Evolutionary conservation across 768 basidiomycete species (phyloP).

Genomic region (Exidia glandulosa): DNA sequence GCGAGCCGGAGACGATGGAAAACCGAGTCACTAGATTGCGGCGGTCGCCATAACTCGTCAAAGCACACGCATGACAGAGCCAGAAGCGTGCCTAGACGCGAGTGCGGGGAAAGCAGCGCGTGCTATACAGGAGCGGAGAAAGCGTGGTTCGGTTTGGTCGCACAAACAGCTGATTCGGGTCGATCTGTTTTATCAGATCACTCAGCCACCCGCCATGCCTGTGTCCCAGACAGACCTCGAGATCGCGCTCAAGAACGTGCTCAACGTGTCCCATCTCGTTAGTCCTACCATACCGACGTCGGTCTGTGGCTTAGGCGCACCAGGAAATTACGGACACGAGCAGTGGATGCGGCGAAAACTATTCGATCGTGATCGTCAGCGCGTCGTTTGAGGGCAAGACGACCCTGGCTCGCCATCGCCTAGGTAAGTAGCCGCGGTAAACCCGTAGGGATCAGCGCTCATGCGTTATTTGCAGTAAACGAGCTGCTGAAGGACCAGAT

Average conservation of each 20-base stretch:
- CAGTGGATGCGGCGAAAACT: slow-evolving; percentile 73
- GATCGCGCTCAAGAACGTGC: slow-evolving; percentile 49
- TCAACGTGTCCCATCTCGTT: slow-evolving; percentile 42
- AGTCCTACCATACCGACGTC: neutral
- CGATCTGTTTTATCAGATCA: neutral
- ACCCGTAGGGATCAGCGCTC: neutral
- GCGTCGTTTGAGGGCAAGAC: slow-evolving; percentile 73
- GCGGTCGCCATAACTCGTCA: too few species aligned
- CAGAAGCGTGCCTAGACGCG: too few species aligned
- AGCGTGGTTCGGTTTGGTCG: too few species aligned
- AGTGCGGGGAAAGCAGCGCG: too few species aligned
- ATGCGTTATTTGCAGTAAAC: slow-evolving; percentile 49
- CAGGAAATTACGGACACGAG: slow-evolving; percentile 63
- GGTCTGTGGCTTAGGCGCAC: neutral
- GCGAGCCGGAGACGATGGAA: too few species aligned
- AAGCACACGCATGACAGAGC: too few species aligned
- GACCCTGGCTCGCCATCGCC: slow-evolving; percentile 65
- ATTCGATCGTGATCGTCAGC: slow-evolving; percentile 65
- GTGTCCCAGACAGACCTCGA: slow-evolving; percentile 47
- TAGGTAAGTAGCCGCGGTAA: slow-evolving; percentile 33
- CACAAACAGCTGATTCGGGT: neutral
- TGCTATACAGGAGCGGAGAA: too few species aligned
- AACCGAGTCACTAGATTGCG: too few species aligned
- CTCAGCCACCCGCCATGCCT: slow-evolving; percentile 36
- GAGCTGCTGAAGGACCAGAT: slow-evolving; percentile 65